Conservation (phyloP, 73 alveolate species). For the Durusdinium trenchii region DNA sequence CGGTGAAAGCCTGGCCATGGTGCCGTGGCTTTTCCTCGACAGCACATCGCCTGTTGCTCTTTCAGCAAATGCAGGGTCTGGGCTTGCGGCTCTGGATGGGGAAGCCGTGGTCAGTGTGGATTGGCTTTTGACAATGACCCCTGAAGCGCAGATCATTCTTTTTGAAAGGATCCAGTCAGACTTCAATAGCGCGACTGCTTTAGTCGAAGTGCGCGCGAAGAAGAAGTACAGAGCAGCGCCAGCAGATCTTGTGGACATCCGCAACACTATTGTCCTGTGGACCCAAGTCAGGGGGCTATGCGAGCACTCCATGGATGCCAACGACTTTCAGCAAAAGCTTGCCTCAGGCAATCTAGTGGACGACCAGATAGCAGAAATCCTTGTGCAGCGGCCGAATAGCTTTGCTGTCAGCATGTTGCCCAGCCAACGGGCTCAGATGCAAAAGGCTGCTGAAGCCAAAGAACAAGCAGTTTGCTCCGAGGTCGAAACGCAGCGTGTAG, state of each 20-base stretch:
- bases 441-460: too few species aligned
- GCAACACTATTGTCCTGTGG: not conserved
- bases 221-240: not conserved
- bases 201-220: not conserved
- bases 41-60: too few species aligned
- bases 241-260: not conserved
- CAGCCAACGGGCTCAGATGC: not conserved
- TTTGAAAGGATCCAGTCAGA: not conserved
- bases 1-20: not conserved
- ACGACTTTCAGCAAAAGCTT: not conserved
- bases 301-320: not conserved
- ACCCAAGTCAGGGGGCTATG: not conserved
- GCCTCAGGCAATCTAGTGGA: not conserved
- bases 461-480: not conserved
- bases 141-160: not conserved
- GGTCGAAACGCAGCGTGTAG: conserved; percentile 1
- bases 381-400: not conserved
- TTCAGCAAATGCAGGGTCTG: too few species aligned
- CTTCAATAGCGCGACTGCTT: not conserved
- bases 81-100: not conserved
- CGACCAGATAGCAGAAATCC: not conserved
- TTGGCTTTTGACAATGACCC: not conserved
- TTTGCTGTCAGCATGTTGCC: conserved; percentile 6
- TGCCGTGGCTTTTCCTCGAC: not conserved
- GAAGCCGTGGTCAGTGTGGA: not conserved